Base-by-base conservation (phyloP, 2,329 filamentous ascomycete species). In the Dactylellina drechsleri region DNA sequence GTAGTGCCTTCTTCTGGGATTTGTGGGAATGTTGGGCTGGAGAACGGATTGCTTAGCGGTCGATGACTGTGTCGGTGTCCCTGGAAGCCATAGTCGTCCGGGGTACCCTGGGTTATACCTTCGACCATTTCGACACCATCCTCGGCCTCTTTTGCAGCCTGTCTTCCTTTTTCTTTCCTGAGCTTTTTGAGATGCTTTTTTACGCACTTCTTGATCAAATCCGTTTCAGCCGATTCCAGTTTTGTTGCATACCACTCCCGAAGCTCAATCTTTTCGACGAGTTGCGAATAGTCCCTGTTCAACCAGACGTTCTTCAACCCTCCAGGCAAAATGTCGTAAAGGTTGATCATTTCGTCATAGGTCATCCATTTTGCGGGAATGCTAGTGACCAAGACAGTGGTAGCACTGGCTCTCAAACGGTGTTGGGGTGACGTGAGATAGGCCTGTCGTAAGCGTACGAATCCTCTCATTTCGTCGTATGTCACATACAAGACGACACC, bases 261-360 rank as follows among this genome's bases (percentile, higher is more conserved):
- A 77, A 88, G 84, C 57, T 91, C 87, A 53, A 98, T 91, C 81
- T 98, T 98, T 76, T 93, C 90, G 54, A 92, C 86, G 10, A 99
- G 86, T 7, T 90, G 86, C 50, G 93, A 92, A 78, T 92, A 90
- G 80, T 99, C 92, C 76, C 94, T 88, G 73, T 97, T 99, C 79
- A 99, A 89, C 93, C 94, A 99, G 54, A 99, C 91, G 78, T 98
- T 98, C 73, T 92, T 88, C 80, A 99, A 90, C 31, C 95, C 95
- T 18, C 95, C 95, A 0, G 95, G 95, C 79, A 97, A 98, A 0
- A 98, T 93, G 81, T 99, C 95, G 79, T 96, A 99, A 0, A 99
- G 85, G 0, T 90, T 91, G 70, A 89, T 87, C 3, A 99, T 85
- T 0, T 92, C 92, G 52, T 96, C 89, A 57, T 92, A 87, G 1